Evolutionary conservation across 768 basidiomycete species (phyloP).

Genomic region (Rhodosporidiobolus odoratus): DNA sequence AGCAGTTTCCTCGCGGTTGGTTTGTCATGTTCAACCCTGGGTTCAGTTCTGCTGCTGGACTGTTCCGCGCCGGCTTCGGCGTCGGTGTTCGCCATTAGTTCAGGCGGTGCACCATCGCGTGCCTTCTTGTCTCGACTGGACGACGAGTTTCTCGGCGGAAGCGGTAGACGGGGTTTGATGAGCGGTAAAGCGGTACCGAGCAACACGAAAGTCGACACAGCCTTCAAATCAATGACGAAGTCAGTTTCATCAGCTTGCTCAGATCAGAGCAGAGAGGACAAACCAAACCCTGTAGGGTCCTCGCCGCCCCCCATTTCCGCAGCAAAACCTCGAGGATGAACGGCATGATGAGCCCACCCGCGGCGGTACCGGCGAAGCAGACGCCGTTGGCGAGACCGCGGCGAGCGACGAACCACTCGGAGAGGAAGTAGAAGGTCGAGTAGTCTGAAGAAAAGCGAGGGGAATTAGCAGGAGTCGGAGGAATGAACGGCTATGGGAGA

Average conservation of each 20-base stretch:
- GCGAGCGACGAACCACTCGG: slow-evolving; percentile 22
- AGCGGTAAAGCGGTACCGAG: slow-evolving; percentile 12
- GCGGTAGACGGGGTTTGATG: slow-evolving; percentile 12
- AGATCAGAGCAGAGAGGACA: not conserved
- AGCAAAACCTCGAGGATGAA: not conserved
- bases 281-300: slow-evolving; percentile 7
- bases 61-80: not conserved
- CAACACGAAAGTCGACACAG: slow-evolving; percentile 1
- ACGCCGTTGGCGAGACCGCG: slow-evolving; percentile 20
- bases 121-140: not conserved
- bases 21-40: not conserved
- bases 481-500: not conserved
- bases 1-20: not conserved
- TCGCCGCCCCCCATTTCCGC: not conserved
- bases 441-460: not conserved
- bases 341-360: slow-evolving; percentile 13
- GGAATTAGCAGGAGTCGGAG: not conserved
- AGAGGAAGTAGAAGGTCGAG: slow-evolving; percentile 13
- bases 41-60: not conserved
- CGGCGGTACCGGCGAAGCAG: slow-evolving; percentile 16
- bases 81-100: no score
- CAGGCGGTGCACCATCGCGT: not conserved
- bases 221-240: not conserved
- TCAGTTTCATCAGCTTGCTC: not conserved
- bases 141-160: not conserved